Conservation (phyloP, 2,329 filamentous ascomycete species). For the Claviceps sp. region DNA sequence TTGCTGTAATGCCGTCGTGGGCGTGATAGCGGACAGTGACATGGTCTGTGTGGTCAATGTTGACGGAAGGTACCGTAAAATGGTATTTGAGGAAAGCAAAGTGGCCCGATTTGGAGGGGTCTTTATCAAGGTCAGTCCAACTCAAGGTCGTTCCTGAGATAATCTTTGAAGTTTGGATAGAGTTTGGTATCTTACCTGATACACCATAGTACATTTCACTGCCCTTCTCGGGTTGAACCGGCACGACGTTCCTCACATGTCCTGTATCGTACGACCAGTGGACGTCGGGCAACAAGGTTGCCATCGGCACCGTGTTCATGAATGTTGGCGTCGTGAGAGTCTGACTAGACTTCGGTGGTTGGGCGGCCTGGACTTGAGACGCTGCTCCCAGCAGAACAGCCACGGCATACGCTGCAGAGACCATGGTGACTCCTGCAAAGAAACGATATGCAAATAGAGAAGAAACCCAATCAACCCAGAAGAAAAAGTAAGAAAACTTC, state of each 20-base stretch:
- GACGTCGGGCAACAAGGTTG: constrained; percentile 6
- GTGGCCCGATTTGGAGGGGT: constrained; percentile 11
- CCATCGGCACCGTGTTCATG: not conserved
- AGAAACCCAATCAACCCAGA: not conserved
- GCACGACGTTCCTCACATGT: constrained; percentile 12
- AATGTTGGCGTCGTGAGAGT: not conserved
- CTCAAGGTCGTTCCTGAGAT: too few relatives aligned
- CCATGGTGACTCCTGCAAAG: not conserved
- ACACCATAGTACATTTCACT: constrained; percentile 14
- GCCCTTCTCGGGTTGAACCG: constrained; percentile 9
- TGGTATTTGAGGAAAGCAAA: constrained; percentile 16
- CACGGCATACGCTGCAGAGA: not conserved
- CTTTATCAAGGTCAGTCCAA: constrained; percentile 3
- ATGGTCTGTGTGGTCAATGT: constrained; percentile 16
- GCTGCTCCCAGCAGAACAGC: constrained; percentile 3
- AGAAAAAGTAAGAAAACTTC: not conserved
- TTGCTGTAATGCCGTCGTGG: constrained; percentile 3
- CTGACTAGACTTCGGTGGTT: not conserved
- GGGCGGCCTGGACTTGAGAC: not conserved
- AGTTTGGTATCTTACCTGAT: constrained; percentile 2
- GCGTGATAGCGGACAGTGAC: constrained; percentile 7
- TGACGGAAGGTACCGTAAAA: constrained; percentile 16
- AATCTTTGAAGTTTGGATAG: too few relatives aligned
- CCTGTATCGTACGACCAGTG: constrained; percentile 15
- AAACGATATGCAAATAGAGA: not conserved